Conservation (phyloP, 176 grass and related monocot species). For the Hordeum vulgare region DNA sequence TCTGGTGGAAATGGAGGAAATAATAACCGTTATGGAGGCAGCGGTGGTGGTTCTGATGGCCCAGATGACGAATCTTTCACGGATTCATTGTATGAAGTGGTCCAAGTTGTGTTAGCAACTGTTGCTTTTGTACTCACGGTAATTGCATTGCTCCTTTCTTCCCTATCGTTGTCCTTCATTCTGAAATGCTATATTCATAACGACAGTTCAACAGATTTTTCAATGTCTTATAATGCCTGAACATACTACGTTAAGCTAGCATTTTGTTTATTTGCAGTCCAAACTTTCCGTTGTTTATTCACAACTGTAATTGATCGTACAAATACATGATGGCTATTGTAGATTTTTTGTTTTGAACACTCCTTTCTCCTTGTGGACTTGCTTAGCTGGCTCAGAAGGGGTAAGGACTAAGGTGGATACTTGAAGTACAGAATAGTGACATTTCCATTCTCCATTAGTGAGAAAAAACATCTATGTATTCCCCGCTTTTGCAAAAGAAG, state of each 20-base stretch:
- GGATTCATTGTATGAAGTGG: conserved; percentile 59
- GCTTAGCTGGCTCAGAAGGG: not conserved
- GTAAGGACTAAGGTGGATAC: not conserved
- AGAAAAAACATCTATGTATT: not conserved
- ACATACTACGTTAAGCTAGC: not conserved
- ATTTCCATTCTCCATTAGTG: not conserved
- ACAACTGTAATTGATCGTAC: not conserved
- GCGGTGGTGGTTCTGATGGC: conserved; percentile 40
- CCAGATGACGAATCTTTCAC: conserved; percentile 58
- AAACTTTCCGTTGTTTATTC: not conserved
- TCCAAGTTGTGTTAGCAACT: conserved; percentile 74
- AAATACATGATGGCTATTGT: not conserved
- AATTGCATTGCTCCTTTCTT: conserved; percentile 34
- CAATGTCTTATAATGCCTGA: not conserved
- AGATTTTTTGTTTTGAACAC: not conserved
- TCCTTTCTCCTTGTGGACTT: not conserved
- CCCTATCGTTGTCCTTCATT: not conserved
- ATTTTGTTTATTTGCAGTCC: not conserved
- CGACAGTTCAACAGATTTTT: not conserved
- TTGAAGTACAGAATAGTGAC: not conserved
- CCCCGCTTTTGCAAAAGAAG: conserved; percentile 2
- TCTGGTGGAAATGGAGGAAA: conserved; percentile 50
- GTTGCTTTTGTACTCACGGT: conserved; percentile 68
- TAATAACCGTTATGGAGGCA: conserved; percentile 43
- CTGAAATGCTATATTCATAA: not conserved